Percentiles rank a stretch among this genome's conserved stretches.
Conservation (phyloP, 75 land plant species). For the Isoetes taiwanensis region DNA sequence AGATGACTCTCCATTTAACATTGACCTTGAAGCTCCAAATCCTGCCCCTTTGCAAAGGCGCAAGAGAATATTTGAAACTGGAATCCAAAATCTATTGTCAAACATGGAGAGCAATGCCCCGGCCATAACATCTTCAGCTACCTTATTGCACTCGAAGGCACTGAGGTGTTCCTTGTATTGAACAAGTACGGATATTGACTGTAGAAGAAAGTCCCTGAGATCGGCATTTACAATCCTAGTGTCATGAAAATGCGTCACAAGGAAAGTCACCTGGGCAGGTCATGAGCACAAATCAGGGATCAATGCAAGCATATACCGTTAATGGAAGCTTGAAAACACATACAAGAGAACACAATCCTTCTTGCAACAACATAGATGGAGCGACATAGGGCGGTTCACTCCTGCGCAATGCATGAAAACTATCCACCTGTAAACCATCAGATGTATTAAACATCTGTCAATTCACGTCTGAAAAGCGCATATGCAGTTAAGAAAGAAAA, state of each 20-base stretch:
- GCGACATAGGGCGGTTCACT: slow-evolving; percentile 94
- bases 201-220: slow-evolving; percentile 76
- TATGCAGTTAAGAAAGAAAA: not conserved
- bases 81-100: slow-evolving; percentile 94
- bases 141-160: slow-evolving; percentile 63
- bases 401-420: slow-evolving; percentile 87
- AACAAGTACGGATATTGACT: slow-evolving; percentile 84
- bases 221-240: slow-evolving; percentile 80
- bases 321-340: slow-evolving; percentile 5
- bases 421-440: slow-evolving; percentile 98
- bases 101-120: slow-evolving; percentile 63
- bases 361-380: slow-evolving; percentile 55
- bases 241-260: slow-evolving; percentile 89
- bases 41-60: slow-evolving; percentile 88
- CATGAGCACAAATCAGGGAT: not conserved
- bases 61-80: slow-evolving; percentile 77
- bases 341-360: slow-evolving; percentile 89
- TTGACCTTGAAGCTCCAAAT: slow-evolving; percentile 65
- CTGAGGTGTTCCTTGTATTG: slow-evolving; percentile 74
- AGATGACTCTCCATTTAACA: slow-evolving; percentile 59
- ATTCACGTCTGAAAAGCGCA: not conserved
- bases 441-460: no score
- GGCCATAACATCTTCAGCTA: slow-evolving; percentile 60
- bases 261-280: slow-evolving; percentile 69
- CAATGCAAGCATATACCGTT: not conserved